Conservation (phyloP, 345 rosid species). For the Eucalyptus sp. region DNA sequence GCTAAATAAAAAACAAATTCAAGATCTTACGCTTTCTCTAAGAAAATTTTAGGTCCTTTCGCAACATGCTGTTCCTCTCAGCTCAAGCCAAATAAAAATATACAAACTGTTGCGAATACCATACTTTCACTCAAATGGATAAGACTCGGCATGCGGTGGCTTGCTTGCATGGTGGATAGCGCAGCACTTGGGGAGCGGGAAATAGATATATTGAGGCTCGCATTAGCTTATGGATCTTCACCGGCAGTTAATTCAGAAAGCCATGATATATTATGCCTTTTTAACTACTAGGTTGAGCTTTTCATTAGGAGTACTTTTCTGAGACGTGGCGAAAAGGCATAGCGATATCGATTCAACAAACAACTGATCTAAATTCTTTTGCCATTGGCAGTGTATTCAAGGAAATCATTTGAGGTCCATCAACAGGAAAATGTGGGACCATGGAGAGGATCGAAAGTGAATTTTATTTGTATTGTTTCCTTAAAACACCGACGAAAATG, state of each 20-base stretch:
- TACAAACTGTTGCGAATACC: fast-evolving
- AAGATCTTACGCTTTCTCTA: too few species aligned
- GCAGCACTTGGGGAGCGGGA: too few species aligned
- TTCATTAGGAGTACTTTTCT: background rate
- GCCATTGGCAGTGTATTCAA: background rate
- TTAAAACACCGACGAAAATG: background rate
- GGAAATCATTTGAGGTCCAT: background rate
- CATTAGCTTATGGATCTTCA: too few species aligned
- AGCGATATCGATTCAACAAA: background rate
- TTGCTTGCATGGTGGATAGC: fast-evolving
- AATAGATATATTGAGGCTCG: too few species aligned
- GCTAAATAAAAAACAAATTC: too few species aligned
- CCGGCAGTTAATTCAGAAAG: background rate
- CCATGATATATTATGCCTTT: background rate
- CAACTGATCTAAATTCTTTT: background rate
- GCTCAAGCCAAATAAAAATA: too few species aligned
- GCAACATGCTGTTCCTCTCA: too few species aligned
- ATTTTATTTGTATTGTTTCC: background rate
- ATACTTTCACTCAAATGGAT: too few species aligned
- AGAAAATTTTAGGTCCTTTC: too few species aligned
- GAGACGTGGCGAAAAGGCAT: background rate
- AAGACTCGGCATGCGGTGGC: too few species aligned
- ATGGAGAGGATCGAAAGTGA: background rate
- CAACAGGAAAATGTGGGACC: background rate
- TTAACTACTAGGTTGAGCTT: background rate